Conservation (phyloP, 306 rosid genomes). For the Mimosa bimucronata region DNA sequence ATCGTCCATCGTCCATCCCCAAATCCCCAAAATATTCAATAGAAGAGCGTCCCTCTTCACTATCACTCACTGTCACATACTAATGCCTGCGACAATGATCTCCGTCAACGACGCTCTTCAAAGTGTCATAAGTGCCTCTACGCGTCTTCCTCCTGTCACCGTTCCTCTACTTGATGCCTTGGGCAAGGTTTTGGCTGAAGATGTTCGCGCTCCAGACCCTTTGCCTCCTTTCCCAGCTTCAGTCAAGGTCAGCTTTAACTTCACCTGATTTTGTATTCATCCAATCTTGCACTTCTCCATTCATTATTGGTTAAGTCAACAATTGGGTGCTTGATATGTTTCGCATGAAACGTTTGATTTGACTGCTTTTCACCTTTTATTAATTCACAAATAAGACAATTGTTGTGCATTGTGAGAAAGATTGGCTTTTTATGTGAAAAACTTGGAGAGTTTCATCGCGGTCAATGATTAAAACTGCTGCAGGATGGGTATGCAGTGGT, state of each 20-base stretch:
- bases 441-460: constrained; percentile 5
- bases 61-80: too few species aligned
- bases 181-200: constrained; percentile 78
- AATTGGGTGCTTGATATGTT: neutral
- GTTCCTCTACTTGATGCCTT: constrained; percentile 70
- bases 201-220: constrained; percentile 69
- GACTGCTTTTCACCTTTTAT: neutral
- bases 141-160: constrained; percentile 58
- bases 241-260: constrained; percentile 51
- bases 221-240: constrained; percentile 87
- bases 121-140: constrained; percentile 53
- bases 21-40: too few species aligned
- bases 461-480: neutral
- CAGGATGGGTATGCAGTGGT: constrained; percentile 96
- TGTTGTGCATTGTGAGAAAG: neutral
- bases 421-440: neutral
- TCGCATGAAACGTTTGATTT: neutral
- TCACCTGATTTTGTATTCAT: neutral
- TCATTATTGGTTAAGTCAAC: neutral
- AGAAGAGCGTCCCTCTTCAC: too few species aligned
- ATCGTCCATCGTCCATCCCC: too few species aligned
- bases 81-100: constrained; percentile 38
- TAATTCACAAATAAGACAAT: neutral
- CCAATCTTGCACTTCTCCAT: neutral
- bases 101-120: constrained; percentile 55